Conservation (phyloP, 2,329 filamentous ascomycete species). For the Trichophyton schoenleinii region DNA sequence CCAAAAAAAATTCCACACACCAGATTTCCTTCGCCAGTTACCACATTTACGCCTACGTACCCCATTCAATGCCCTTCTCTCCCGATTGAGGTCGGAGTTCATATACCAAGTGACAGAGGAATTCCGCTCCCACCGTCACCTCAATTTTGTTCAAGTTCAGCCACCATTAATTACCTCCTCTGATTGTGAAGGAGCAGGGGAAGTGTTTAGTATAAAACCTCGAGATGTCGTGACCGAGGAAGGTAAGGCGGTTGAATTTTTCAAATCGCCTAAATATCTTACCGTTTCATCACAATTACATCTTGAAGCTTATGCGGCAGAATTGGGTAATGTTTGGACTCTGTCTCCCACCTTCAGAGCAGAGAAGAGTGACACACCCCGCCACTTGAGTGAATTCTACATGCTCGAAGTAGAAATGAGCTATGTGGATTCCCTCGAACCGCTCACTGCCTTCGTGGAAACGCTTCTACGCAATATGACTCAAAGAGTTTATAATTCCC, state of each 20-base stretch:
- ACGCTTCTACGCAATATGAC: slow-evolving; percentile 55
- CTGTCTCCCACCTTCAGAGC: slow-evolving; percentile 88
- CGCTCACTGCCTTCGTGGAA: slow-evolving; percentile 70
- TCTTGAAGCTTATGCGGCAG: slow-evolving; percentile 79
- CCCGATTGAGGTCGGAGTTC: slow-evolving; percentile 71
- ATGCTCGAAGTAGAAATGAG: slow-evolving; percentile 91
- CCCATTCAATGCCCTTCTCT: slow-evolving; percentile 64
- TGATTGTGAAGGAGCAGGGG: slow-evolving; percentile 91
- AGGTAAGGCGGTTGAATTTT: slow-evolving; percentile 50
- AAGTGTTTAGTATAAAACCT: slow-evolving; percentile 66
- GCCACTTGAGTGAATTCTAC: slow-evolving; percentile 95
- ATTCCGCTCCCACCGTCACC: slow-evolving; percentile 52
- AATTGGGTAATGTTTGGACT: slow-evolving; percentile 84
- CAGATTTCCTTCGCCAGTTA: slow-evolving; percentile 76
- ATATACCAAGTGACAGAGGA: slow-evolving; percentile 61
- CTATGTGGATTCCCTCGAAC: slow-evolving; percentile 57
- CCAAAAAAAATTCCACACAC: slow-evolving; percentile 89
- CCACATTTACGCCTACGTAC: slow-evolving; percentile 77
- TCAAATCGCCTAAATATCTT: slow-evolving; percentile 77
- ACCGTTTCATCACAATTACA: slow-evolving; percentile 93
- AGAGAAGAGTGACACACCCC: slow-evolving; percentile 81
- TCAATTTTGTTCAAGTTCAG: slow-evolving; percentile 57
- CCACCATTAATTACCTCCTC: slow-evolving; percentile 92
- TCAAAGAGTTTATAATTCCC: slow-evolving; percentile 37
- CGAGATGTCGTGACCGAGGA: slow-evolving; percentile 22